Percentiles rank a stretch among this genome's conserved stretches.
Evolutionary conservation across 257 asterid genomes (phyloP).

Genomic region (Nicotiana sylvestris): DNA sequence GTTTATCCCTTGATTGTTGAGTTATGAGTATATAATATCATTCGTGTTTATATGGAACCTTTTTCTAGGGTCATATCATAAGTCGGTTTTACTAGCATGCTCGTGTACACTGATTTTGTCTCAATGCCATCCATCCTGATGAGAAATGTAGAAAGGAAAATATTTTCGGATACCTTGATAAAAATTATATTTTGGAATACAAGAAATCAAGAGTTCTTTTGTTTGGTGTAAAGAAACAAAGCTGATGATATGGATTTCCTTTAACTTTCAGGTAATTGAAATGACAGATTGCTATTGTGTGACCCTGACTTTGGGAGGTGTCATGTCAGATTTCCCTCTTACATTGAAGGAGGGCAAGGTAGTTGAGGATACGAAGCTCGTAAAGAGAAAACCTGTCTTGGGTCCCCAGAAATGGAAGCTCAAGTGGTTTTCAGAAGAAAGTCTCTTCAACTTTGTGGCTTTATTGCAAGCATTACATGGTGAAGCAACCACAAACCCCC

Average conservation of each 20-base stretch:
- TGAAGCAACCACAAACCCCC: constrained; percentile 18
- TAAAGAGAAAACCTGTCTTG: constrained; percentile 5
- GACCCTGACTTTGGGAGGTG: constrained; percentile 24
- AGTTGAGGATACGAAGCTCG: constrained; percentile 5
- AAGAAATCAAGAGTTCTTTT: not conserved
- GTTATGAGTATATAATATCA: not conserved
- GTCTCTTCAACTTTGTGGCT: constrained; percentile 33
- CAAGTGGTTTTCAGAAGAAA: constrained; percentile 38
- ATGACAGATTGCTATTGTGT: constrained; percentile 20
- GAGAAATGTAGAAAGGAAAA: not conserved
- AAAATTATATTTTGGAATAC: not conserved
- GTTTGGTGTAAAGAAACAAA: not conserved
- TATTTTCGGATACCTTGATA: no score
- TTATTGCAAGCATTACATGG: constrained; percentile 33
- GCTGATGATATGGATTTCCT: not conserved
- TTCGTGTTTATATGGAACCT: not conserved
- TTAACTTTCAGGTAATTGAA: constrained; percentile 39
- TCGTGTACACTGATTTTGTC: not conserved
- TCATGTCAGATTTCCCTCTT: constrained; percentile 16
- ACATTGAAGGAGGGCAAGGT: constrained; percentile 7
- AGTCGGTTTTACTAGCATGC: not conserved
- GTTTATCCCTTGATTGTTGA: not conserved
- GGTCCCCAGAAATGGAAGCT: constrained; percentile 37
- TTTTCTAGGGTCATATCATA: not conserved
- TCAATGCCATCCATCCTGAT: not conserved